Percentiles rank a stretch among this genome's conserved stretches.
phyloP scores from a whole-genome alignment of 768 basidiomycete species.

The Tubosaeta sp. region DNA sequence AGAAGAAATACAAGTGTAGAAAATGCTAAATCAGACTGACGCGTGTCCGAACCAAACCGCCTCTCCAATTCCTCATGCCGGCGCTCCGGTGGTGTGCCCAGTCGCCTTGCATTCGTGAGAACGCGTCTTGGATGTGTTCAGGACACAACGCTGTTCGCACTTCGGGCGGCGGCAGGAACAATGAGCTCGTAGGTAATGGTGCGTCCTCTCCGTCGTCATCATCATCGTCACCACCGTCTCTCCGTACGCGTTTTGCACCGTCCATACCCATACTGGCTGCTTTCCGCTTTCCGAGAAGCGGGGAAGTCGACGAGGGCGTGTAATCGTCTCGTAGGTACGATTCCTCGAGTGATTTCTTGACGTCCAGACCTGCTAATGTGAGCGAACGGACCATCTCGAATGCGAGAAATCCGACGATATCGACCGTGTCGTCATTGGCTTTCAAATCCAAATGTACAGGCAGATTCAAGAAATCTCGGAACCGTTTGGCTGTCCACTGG shows the following conservation, averaged over 20 bases:
- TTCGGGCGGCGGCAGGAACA: constrained; percentile 82
- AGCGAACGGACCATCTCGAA: constrained; percentile 97
- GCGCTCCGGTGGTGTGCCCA: constrained; percentile 78
- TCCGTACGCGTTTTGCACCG: constrained; percentile 42
- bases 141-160: constrained; percentile 74
- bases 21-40: constrained; percentile 64
- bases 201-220: constrained; percentile 58
- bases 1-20: neutral
- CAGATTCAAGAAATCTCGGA: constrained; percentile 90
- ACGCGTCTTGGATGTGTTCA: constrained; percentile 89
- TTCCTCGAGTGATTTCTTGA: constrained; percentile 77
- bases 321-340: constrained; percentile 64
- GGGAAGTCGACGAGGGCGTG: constrained; percentile 40
- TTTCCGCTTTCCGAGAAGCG: constrained; percentile 70
- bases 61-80: constrained; percentile 87
- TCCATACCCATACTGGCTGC: constrained; percentile 43
- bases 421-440: constrained; percentile 90
- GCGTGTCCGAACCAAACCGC: constrained; percentile 74
- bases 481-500: constrained; percentile 74
- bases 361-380: constrained; percentile 80
- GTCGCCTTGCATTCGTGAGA: constrained; percentile 83
- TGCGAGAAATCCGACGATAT: constrained; percentile 94
- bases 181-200: constrained; percentile 60
- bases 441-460: constrained; percentile 83
- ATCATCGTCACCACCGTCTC: constrained; percentile 48